Percentiles rank a stretch among this genome's conserved stretches.
phyloP scores from a whole-genome alignment of 768 basidiomycete species.

The Dioszegia hungarica region DNA sequence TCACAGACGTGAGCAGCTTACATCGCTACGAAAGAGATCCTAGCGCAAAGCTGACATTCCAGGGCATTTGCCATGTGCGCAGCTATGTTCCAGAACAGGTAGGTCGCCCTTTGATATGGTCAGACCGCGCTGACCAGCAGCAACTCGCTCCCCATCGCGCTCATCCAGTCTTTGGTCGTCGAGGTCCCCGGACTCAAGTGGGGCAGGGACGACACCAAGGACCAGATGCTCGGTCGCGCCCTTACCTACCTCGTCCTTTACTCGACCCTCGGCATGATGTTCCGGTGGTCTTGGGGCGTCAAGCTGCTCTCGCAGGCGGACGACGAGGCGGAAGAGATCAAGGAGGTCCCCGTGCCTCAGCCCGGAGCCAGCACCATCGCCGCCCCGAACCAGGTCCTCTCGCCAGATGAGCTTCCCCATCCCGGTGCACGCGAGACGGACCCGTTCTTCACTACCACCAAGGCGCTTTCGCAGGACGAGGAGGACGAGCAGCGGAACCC shows the following conservation, averaged over 20 bases:
- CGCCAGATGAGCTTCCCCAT: slow-evolving; percentile 38
- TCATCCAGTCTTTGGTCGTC: slow-evolving; percentile 74
- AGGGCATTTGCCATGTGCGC: slow-evolving; percentile 49
- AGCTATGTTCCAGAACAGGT: slow-evolving; percentile 49
- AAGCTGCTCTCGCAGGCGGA: slow-evolving; percentile 71
- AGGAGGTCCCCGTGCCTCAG: slow-evolving; percentile 13
- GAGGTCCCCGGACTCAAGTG: slow-evolving; percentile 79
- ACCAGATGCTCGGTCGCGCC: slow-evolving; percentile 80
- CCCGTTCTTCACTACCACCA: slow-evolving; percentile 36
- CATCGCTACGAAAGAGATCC: too few species aligned
- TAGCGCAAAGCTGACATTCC: slow-evolving; percentile 1
- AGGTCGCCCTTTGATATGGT: not conserved
- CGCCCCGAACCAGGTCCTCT: slow-evolving; percentile 16
- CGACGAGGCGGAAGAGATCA: slow-evolving; percentile 45
- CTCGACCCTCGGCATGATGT: slow-evolving; percentile 90
- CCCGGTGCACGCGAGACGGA: slow-evolving; percentile 42
- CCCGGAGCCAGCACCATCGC: too few species aligned
- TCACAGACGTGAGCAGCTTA: slow-evolving; percentile 65
- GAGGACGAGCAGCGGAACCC: slow-evolving; percentile 24
- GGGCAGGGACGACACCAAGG: slow-evolving; percentile 70
- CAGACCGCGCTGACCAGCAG: slow-evolving; percentile 61
- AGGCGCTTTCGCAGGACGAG: slow-evolving; percentile 27
- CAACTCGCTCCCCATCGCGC: slow-evolving; percentile 88
- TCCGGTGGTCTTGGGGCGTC: slow-evolving; percentile 94
- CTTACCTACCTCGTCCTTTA: slow-evolving; percentile 62